Evolutionary conservation across 108 stramenopile genomes (phyloP).

Genomic region (Nitzschia sp.): DNA sequence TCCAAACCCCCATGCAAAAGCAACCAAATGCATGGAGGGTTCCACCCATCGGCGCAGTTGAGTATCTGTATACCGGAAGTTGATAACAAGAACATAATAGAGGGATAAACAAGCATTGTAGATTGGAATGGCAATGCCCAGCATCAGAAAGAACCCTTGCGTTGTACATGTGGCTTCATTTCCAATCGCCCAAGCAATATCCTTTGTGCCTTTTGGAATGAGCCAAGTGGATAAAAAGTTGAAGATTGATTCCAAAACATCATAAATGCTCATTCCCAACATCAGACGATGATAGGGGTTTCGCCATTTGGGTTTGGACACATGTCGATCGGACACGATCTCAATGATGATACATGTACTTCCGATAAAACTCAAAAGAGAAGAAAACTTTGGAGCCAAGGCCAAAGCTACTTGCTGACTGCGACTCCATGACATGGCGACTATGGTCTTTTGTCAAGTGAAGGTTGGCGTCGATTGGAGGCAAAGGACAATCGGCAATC

Average conservation of each 20-base stretch:
- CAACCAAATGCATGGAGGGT: conserved; percentile 35
- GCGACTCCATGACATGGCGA: too few relatives aligned
- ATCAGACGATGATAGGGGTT: conserved; percentile 26
- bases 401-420: conserved; percentile 24
- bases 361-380: conserved; percentile 8
- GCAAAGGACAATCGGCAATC: too few relatives aligned
- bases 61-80: conserved; percentile 35
- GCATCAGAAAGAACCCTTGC: conserved; percentile 21
- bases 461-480: too few relatives aligned
- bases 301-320: conserved; percentile 7
- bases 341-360: conserved; percentile 23
- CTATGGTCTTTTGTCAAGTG: too few relatives aligned
- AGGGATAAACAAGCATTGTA: conserved; percentile 1
- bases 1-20: conserved; percentile 4
- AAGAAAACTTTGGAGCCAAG: conserved; percentile 17
- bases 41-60: conserved; percentile 32
- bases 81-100: conserved; percentile 53
- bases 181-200: conserved; percentile 14
- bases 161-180: conserved; percentile 11
- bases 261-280: conserved; percentile 19
- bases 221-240: conserved; percentile 25
- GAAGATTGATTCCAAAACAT: not conserved
- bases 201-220: conserved; percentile 10
- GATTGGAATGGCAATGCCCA: conserved; percentile 8
- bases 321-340: conserved; percentile 7